Percentiles rank a stretch among this genome's conserved stretches.
phyloP scores from a whole-genome alignment of 1,284 basidiomycete genomes.

The Taiwanofungus camphoratus region DNA sequence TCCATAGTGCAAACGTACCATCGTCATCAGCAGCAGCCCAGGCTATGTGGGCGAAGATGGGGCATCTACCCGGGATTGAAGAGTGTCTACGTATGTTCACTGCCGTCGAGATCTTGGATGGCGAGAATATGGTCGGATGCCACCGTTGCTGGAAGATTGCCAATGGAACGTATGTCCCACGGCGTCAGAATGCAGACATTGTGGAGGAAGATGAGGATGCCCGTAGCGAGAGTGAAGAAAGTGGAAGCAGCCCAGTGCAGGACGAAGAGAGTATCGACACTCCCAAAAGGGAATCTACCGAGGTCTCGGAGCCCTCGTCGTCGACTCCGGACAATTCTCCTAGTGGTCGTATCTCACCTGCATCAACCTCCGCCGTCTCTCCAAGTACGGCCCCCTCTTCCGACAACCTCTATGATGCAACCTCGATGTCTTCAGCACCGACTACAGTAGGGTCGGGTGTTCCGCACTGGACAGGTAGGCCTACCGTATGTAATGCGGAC shows the following conservation, averaged over 20 bases:
- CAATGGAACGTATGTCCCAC: conserved; percentile 50
- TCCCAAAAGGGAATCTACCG: neutral
- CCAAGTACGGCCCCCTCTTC: conserved; percentile 18
- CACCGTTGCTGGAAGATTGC: conserved; percentile 88
- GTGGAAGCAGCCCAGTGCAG: conserved; percentile 15
- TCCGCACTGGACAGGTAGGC: conserved; percentile 12
- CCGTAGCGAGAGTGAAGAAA: conserved; percentile 24
- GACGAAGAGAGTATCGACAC: neutral
- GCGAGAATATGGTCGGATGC: conserved; percentile 92
- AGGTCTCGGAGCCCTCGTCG: conserved; percentile 1
- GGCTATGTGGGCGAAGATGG: conserved; percentile 44
- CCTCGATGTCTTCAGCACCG: conserved; percentile 25
- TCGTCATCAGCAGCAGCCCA: conserved; percentile 25
- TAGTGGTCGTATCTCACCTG: conserved; percentile 23
- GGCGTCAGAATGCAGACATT: conserved; percentile 25
- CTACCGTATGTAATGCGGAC: conserved; percentile 3
- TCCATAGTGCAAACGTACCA: conserved; percentile 6
- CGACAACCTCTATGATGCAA: conserved; percentile 17
- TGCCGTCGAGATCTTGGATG: conserved; percentile 84
- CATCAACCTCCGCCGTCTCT: conserved; percentile 25
- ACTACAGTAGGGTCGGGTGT: conserved; percentile 17
- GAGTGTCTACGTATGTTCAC: conserved; percentile 85
- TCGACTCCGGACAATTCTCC: conserved; percentile 18
- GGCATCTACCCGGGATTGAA: conserved; percentile 52
- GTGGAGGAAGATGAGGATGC: conserved; percentile 32